phyloP scores from a whole-genome alignment of 805 yeast genomes.

The Wickerhamiella slavikovae region DNA sequence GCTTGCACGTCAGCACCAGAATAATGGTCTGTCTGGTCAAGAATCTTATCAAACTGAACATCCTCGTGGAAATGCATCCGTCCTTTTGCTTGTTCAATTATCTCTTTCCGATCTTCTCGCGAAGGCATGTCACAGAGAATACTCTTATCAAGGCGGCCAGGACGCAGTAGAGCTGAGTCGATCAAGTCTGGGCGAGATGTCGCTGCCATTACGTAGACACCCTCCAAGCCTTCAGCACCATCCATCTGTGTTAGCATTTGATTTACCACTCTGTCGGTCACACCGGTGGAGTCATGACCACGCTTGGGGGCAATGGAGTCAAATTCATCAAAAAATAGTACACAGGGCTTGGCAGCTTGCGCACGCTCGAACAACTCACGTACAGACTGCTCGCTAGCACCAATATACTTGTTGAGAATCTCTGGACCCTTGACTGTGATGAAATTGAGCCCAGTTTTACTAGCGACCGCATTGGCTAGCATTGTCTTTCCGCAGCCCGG shows the following conservation, averaged over 20 bases:
- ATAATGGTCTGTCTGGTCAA: conserved; percentile 45
- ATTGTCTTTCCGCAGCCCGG: conserved; percentile 97
- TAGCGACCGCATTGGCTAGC: conserved; percentile 81
- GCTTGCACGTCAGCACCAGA: conserved; percentile 96
- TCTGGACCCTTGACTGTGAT: conserved; percentile 93
- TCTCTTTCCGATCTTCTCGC: conserved; percentile 49
- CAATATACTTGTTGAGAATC: conserved; percentile 82
- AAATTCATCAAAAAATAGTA: conserved; percentile 83
- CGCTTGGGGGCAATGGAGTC: conserved; percentile 95
- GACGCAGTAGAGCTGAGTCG: conserved; percentile 84
- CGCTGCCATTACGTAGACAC: conserved; percentile 91
- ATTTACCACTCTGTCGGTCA: conserved; percentile 91
- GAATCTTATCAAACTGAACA: conserved; percentile 34
- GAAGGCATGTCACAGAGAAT: conserved; percentile 78
- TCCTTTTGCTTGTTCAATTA: conserved; percentile 30
- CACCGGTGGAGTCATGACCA: conserved; percentile 95
- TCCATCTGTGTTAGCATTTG: conserved; percentile 97
- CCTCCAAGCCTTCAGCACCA: conserved; percentile 95
- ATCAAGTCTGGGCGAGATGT: conserved; percentile 90
- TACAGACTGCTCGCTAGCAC: conserved; percentile 90
- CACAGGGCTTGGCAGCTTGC: conserved; percentile 84
- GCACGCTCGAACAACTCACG: conserved; percentile 88
- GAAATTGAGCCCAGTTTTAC: conserved; percentile 83
- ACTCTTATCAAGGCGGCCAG: conserved; percentile 88
- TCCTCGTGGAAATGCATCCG: conserved; percentile 38